phyloP scores from a whole-genome alignment of 2,329 filamentous ascomycete genomes.

The Colletotrichum incanum region DNA sequence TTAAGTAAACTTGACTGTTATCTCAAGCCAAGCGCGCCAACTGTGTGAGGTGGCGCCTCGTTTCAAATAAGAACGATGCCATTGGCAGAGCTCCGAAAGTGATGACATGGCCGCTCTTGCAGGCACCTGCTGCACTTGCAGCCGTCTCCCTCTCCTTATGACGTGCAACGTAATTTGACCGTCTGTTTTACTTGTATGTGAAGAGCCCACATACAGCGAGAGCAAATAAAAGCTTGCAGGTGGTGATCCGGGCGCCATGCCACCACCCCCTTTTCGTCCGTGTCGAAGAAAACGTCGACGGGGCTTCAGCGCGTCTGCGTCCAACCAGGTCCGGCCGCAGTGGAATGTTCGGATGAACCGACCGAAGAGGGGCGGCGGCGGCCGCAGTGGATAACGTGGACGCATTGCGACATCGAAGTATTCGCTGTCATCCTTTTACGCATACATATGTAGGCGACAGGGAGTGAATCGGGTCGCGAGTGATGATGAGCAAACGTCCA shows the following conservation, averaged over 20 bases:
- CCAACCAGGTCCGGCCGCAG: neutral
- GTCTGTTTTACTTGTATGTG: constrained; percentile 26
- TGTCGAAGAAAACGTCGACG: neutral
- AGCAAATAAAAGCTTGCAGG: neutral
- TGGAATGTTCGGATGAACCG: constrained; percentile 29
- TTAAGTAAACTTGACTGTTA: constrained; percentile 27
- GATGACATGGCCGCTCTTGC: constrained; percentile 13
- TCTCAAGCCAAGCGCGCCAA: constrained; percentile 30
- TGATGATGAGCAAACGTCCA: neutral
- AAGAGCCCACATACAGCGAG: neutral
- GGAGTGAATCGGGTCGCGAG: neutral
- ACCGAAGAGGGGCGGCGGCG: constrained; percentile 8
- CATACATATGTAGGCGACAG: neutral
- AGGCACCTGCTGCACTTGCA: neutral
- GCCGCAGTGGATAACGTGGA: constrained; percentile 16
- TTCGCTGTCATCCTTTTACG: neutral
- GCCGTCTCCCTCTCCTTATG: constrained; percentile 27
- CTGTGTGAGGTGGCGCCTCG: constrained; percentile 8
- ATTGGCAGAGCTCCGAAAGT: constrained; percentile 24
- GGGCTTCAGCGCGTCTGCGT: neutral
- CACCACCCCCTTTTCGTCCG: neutral
- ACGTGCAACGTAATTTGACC: constrained; percentile 29
- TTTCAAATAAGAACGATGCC: constrained; percentile 33
- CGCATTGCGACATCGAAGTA: neutral
- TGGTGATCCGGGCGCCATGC: constrained; percentile 1